Percentiles rank a stretch among this genome's conserved stretches.
These are phyloP conservation scores for Pseudohalonectria lignicola DNA, from an alignment of 2,329 filamentous ascomycete genomes.

Conservation along the genomic window DNA sequence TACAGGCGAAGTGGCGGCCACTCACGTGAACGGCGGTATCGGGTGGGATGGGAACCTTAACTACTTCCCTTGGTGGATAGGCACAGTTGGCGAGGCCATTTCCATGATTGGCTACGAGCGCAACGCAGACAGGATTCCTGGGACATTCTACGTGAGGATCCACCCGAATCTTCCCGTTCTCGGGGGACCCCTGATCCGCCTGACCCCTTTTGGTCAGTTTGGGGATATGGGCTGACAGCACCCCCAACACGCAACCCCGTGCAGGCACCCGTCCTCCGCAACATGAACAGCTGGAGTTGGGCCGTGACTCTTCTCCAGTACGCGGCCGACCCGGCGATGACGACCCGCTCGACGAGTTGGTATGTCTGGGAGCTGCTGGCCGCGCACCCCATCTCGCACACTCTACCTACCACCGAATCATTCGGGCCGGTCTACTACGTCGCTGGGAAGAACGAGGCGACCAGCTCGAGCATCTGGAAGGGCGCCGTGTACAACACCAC, in stretches of 20 bases:
- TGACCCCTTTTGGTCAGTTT: neutral
- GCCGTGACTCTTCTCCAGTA: conserved; percentile 38
- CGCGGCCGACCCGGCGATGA: conserved; percentile 33
- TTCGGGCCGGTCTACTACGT: conserved; percentile 37
- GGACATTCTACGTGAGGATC: conserved; percentile 2
- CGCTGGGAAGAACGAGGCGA: conserved; percentile 29
- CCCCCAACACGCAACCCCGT: neutral
- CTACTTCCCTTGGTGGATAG: conserved; percentile 6
- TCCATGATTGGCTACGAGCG: conserved; percentile 7
- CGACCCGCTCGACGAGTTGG: conserved; percentile 38
- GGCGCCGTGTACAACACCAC: conserved; percentile 42
- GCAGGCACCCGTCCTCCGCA: conserved; percentile 33
- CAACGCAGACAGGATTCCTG: conserved; percentile 5
- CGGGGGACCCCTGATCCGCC: too few species aligned
- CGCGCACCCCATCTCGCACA: conserved; percentile 30
- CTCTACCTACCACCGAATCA: conserved; percentile 28
- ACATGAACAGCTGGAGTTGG: conserved; percentile 40
- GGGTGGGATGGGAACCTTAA: conserved; percentile 21
- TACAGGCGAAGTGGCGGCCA: conserved; percentile 39
- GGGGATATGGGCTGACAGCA: too few species aligned
- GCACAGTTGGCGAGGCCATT: conserved; percentile 5
- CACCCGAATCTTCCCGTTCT: neutral
- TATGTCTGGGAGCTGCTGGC: conserved; percentile 37
- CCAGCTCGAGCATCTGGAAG: conserved; percentile 34
- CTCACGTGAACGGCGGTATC: conserved; percentile 38